Conservation (phyloP, 164 flowering plant species). For the Tetrastigma voinierianum region DNA sequence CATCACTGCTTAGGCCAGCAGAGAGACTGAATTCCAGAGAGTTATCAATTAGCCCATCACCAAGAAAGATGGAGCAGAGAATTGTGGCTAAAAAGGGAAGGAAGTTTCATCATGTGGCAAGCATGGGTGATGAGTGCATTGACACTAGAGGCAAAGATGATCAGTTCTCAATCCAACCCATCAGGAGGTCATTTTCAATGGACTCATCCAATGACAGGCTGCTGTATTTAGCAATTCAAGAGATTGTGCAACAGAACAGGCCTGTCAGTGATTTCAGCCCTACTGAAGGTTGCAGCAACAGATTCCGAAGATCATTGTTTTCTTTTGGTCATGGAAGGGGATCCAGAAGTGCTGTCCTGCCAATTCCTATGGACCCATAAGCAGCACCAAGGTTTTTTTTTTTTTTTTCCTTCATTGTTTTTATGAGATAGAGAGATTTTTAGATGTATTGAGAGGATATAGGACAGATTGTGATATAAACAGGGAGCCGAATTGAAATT, state of each 20-base stretch:
- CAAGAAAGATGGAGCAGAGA: conserved; percentile 39
- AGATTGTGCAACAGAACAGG: conserved; percentile 42
- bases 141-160: conserved; percentile 61
- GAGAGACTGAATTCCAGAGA: conserved; percentile 28
- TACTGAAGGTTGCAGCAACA: conserved; percentile 49
- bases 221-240: conserved; percentile 62
- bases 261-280: conserved; percentile 33
- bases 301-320: conserved; percentile 57
- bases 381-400: neutral
- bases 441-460: conserved; percentile 9
- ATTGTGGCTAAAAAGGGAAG: conserved; percentile 27
- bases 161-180: conserved; percentile 56
- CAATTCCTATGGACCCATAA: conserved; percentile 48
- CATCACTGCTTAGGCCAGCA: conserved; percentile 18
- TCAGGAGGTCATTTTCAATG: conserved; percentile 88
- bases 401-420: conserved; percentile 4
- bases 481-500: neutral
- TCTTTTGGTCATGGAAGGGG: conserved; percentile 70
- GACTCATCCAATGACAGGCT: conserved; percentile 72
- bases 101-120: conserved; percentile 44
- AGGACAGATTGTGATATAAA: conserved; percentile 12
- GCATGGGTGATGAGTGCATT: conserved; percentile 89
- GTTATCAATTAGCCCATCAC: conserved; percentile 29
- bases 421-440: conserved; percentile 7
- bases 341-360: conserved; percentile 64